Evolutionary conservation across 495 filamentous ascomycete species (phyloP).

Genomic region (Penicillium diatomitis): DNA sequence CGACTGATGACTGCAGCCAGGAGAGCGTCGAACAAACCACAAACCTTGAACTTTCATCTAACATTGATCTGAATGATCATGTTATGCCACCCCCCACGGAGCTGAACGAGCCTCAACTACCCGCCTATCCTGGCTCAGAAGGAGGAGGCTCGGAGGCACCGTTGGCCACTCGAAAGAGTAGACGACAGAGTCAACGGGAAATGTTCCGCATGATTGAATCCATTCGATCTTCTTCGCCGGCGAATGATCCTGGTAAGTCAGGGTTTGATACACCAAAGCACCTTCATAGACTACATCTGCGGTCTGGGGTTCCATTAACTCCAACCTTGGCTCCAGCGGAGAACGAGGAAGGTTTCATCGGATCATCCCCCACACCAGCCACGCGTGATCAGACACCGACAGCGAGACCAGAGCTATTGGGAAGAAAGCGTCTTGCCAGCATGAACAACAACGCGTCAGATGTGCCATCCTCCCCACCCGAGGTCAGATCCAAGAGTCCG

Average conservation of each 20-base stretch:
- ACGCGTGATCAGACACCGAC: constrained; percentile 31
- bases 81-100: not conserved
- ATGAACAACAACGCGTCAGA: constrained; percentile 16
- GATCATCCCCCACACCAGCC: constrained; percentile 74
- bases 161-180: constrained; percentile 32
- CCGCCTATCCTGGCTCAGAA: constrained; percentile 1
- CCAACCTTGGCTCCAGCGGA: constrained; percentile 35
- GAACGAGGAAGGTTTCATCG: constrained; percentile 54
- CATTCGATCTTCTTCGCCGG: constrained; percentile 50
- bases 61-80: constrained; percentile 7
- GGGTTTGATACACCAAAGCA: constrained; percentile 32
- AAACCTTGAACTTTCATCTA: constrained; percentile 20
- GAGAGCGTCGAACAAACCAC: not conserved
- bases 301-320: constrained; percentile 32
- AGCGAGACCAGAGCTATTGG: constrained; percentile 8
- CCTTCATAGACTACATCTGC: constrained; percentile 18
- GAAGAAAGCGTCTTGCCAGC: constrained; percentile 10
- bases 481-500: constrained; percentile 19
- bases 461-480: constrained; percentile 34
- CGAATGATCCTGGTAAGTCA: constrained; percentile 19
- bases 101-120: constrained; percentile 8
- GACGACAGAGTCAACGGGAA: constrained; percentile 45
- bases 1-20: too few relatives aligned
- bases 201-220: constrained; percentile 63
- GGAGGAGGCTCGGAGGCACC: not conserved